Percentiles rank a stretch among this genome's conserved stretches.
phyloP scores from a whole-genome alignment of 1,139 yeast genomes.

The Suhomyces bribrorum region DNA sequence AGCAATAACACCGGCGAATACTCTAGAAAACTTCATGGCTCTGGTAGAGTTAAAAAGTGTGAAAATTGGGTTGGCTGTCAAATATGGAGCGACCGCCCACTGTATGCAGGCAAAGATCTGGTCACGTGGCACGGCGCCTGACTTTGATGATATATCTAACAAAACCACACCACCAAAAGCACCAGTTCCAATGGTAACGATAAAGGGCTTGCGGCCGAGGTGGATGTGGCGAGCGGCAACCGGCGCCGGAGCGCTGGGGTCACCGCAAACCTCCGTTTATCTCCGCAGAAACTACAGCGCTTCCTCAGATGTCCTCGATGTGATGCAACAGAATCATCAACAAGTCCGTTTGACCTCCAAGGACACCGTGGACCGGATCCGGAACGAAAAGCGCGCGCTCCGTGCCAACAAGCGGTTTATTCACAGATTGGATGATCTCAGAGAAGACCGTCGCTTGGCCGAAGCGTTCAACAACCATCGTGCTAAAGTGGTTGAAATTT shows the following conservation, averaged over 20 bases:
- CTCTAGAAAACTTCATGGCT: conserved; percentile 21
- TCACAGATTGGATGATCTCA: conserved; percentile 7
- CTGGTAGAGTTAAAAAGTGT: not conserved
- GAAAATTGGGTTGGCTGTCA: not conserved
- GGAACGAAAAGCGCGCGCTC: conserved; percentile 9
- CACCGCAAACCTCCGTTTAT: too few relatives aligned
- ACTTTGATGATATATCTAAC: too few relatives aligned
- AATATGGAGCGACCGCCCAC: too few relatives aligned
- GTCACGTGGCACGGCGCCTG: conserved; percentile 1
- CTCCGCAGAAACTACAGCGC: too few relatives aligned
- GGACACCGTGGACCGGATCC: not conserved
- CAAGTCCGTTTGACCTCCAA: conserved; percentile 1
- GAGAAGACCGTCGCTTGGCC: conserved; percentile 16
- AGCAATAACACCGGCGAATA: conserved; percentile 20
- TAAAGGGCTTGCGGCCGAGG: too few relatives aligned
- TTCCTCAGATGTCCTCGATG: too few relatives aligned
- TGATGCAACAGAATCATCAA: too few relatives aligned
- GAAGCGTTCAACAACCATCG: conserved; percentile 21
- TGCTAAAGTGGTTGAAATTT: conserved; percentile 20
- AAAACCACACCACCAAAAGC: not conserved
- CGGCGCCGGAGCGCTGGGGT: too few relatives aligned
- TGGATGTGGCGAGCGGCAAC: too few relatives aligned
- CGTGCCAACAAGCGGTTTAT: conserved; percentile 12
- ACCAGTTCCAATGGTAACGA: too few relatives aligned
- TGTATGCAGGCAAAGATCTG: too few relatives aligned